phyloP scores from a whole-genome alignment of 768 basidiomycete species.

The Pleurotus tuoliensis region DNA sequence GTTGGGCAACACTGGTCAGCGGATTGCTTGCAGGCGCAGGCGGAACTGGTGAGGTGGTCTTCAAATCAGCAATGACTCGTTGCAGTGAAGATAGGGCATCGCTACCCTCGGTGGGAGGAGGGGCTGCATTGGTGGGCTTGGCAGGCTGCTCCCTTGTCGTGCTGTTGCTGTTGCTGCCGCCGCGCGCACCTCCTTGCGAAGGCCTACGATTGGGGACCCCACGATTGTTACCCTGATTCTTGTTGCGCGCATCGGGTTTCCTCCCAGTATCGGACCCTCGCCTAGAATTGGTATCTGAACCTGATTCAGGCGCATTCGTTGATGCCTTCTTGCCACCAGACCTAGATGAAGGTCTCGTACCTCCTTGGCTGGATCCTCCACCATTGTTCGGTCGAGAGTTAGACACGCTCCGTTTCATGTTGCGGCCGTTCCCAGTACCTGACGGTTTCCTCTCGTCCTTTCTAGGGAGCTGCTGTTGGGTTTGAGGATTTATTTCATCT shows the following conservation, averaged over 20 bases:
- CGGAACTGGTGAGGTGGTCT: constrained; percentile 71
- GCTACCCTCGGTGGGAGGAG: constrained; percentile 58
- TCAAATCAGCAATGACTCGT: constrained; percentile 90
- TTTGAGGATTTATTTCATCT: constrained; percentile 67
- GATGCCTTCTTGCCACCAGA: constrained; percentile 61
- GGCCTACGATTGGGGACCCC: constrained; percentile 32
- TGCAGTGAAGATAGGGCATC: constrained; percentile 86
- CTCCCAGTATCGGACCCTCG: constrained; percentile 54
- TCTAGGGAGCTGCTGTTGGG: constrained; percentile 43
- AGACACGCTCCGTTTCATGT: constrained; percentile 52
- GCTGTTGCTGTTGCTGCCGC: constrained; percentile 20
- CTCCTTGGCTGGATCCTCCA: constrained; percentile 38
- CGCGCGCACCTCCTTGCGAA: constrained; percentile 52
- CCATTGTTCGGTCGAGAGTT: constrained; percentile 44
- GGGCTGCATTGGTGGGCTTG: constrained; percentile 36
- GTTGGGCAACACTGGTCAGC: constrained; percentile 44
- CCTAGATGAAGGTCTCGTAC: constrained; percentile 59
- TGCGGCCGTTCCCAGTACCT: constrained; percentile 45
- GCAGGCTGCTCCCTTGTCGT: constrained; percentile 35
- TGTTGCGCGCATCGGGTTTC: constrained; percentile 55
- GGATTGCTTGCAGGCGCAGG: constrained; percentile 35
- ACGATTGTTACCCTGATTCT: constrained; percentile 44
- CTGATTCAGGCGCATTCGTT: constrained; percentile 52
- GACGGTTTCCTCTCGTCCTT: constrained; percentile 73
- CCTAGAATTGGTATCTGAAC: constrained; percentile 65